These are phyloP conservation scores for Plectranthus barbatus DNA, from an alignment of 257 asterid species.

Conservation along the genomic window DNA sequence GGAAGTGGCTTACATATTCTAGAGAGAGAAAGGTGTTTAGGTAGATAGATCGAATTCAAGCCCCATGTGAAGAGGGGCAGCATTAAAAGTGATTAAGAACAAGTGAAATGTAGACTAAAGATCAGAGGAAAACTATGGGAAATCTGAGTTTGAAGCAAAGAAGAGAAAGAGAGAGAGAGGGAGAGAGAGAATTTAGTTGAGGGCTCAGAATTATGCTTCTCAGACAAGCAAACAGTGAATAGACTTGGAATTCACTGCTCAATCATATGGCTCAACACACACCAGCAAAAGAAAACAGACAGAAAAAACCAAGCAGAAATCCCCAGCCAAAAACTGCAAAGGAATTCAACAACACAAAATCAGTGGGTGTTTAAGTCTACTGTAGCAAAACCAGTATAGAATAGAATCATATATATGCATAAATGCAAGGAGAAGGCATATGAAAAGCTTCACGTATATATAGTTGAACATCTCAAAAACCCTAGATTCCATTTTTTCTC, in stretches of 20 bases:
- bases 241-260: constrained; percentile 24
- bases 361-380: neutral
- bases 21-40: constrained; percentile 3
- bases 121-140: neutral
- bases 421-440: neutral
- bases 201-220: constrained; percentile 17
- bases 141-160: constrained; percentile 20
- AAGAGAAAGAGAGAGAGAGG: constrained; percentile 8
- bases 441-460: neutral
- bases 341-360: constrained; percentile 9
- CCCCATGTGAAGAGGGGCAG: neutral
- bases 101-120: constrained; percentile 13
- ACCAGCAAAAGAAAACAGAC: neutral
- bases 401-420: neutral
- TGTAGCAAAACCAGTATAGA: neutral
- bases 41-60: neutral
- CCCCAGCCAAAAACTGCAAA: constrained; percentile 14
- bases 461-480: constrained; percentile 18
- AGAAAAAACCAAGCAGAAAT: neutral
- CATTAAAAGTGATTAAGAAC: constrained; percentile 4
- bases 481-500: constrained; percentile 21
- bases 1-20: too few relatives aligned
- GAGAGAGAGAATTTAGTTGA: neutral
- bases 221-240: constrained; percentile 28
- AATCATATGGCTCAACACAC: constrained; percentile 16